These are phyloP conservation scores for Nigrograna mackinnonii DNA, from an alignment of 2,329 filamentous ascomycete species.

Conservation along the genomic window DNA sequence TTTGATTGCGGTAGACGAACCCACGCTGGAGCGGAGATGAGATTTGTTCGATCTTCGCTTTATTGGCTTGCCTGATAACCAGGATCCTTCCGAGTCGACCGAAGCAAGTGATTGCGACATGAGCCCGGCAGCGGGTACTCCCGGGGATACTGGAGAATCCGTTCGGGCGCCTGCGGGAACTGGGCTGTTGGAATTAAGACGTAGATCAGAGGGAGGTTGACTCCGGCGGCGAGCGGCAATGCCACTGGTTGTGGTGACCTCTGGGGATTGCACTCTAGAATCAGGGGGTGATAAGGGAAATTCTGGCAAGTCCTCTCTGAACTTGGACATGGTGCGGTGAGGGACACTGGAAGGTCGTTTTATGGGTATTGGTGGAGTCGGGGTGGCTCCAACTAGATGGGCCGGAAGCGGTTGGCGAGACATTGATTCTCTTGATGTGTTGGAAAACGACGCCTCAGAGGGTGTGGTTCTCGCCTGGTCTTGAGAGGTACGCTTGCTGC, in stretches of 20 bases:
- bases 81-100: conserved; percentile 93
- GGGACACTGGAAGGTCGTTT: conserved; percentile 62
- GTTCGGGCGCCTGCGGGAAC: conserved; percentile 30
- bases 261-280: conserved; percentile 78
- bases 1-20: conserved; percentile 44
- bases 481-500: conserved; percentile 53
- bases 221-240: conserved; percentile 46
- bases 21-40: conserved; percentile 50
- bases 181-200: conserved; percentile 26
- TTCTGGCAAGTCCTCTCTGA: conserved; percentile 89
- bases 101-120: conserved; percentile 87
- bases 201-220: conserved; percentile 37
- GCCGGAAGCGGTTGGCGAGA: conserved; percentile 57
- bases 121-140: conserved; percentile 28
- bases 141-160: conserved; percentile 46
- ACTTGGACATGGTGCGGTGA: conserved; percentile 84
- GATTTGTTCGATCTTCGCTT: conserved; percentile 52
- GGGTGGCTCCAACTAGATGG: conserved; percentile 46
- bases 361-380: conserved; percentile 41
- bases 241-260: conserved; percentile 55
- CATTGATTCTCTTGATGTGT: conserved; percentile 89
- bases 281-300: conserved; percentile 83
- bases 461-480: conserved; percentile 59
- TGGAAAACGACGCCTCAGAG: conserved; percentile 77
- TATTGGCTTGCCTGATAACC: conserved; percentile 78